Evolutionary conservation across 2,329 filamentous ascomycete genomes (phyloP), one percentile per base, ranked within the genome.

Genomic region (Phialocephala subalpina): DNA sequence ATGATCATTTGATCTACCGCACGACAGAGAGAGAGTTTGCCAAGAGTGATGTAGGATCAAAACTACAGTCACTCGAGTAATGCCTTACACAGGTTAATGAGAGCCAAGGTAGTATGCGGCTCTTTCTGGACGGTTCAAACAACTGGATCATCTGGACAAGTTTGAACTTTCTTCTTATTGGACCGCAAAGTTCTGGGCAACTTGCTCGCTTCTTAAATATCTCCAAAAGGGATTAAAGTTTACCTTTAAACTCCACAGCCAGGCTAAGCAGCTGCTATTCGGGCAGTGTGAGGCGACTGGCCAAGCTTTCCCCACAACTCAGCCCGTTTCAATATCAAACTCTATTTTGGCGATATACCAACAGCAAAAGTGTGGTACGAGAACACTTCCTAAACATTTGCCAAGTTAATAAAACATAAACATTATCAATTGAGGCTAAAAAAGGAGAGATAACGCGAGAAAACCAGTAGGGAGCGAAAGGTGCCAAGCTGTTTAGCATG

Each of bases 301-400:
- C 49, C 49, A 25, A 33, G 29, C n/a, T 55, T 55, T 40, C n/a
- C 49, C 29, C 49, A 62, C 22, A 52, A 52, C 47, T n/a, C 47
- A 52, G 47, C 47, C 22, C 35, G 60, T 62, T 62, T 62, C 49
- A 56, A 55, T 56, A 62, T 60, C 60, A 62, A 62, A 62, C 60
- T 55, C 22, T 55, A 55, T 40, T 38, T 25, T 52, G 47, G 20
- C 47, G 47, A 52, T n/a, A 25, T 22, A 4, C 20, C 7, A 20
- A 25, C 3, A 14, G n/a, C 14, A 8, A 12, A 25, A 12, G 22
- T 20, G 22, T 14, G 25, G 47, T 52, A 25, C 27, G 52, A 35
- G 14, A 56, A 56, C 8, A 33, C 7, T 56, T 18, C 12, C 25
- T 56, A 8, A 33, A 9, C 52, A 22, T 8, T 33, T 56, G 14